Base-by-base conservation (phyloP, 164 flowering plant species). In the Euptelea pleiosperma region DNA sequence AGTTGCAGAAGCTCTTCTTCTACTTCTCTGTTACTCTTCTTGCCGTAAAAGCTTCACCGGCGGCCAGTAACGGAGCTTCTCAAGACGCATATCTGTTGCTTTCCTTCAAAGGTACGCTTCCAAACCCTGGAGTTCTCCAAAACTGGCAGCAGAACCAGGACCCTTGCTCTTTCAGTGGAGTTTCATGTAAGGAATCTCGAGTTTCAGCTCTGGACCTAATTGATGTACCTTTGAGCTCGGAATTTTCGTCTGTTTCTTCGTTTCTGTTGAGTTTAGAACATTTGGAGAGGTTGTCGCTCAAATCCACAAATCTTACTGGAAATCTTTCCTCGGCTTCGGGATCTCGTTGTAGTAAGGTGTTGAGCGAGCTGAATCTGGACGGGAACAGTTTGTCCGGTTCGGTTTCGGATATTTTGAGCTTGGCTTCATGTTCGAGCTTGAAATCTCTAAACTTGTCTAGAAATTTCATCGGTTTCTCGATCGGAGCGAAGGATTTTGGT, bases 171-270 rank as follows among this genome's bases (percentile, higher is more conserved):
- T 91, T 82, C 67, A 30, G 24, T 24, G 89, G 91, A 10, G 83
- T 91, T 24, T 15, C 60, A 6, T 91, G 97, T 67, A 76, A 57
- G 16, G 73, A 58, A 43, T 46, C 76, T 0, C 55, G 71, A 31
- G 87, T 90, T 26, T 66, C 88, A n/a, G 62, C 81, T 1, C 52
- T 93, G 22, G 80, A 88, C 70, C 84, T 93, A 42, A 65, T 68
- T 53, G 28, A 11, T 37, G 2, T 43, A 1, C 43, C 46, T 6
- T 58, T 93, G 2, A 58, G 41, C 52, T 18, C 63, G 0, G 85
- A 83, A 30, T 70, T 93, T 22, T 54, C 48, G 53, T 36, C 9
- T 18, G 95, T 90, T 11, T 53, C 77, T 1, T 30, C 73, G 14
- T 63, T 15, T 51, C 70, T 93, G 11, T 6, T 88, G 39, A 26